phyloP scores from a whole-genome alignment of 2,329 filamentous ascomycete genomes.

The Xylariaceae sp. region DNA sequence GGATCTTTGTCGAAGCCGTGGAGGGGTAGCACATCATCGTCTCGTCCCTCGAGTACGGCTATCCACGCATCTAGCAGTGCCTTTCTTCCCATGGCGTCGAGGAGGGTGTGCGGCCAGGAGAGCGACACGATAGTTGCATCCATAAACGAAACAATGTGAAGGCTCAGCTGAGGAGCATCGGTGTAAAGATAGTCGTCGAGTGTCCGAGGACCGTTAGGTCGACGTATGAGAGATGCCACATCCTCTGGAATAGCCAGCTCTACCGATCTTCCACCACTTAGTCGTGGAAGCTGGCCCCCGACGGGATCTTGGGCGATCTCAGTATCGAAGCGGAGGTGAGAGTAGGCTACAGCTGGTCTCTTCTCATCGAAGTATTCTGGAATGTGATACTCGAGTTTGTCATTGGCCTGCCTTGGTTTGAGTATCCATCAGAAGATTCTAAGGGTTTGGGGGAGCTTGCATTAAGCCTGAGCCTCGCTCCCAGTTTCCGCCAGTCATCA shows the following conservation, averaged over 20 bases:
- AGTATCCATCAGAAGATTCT: neutral
- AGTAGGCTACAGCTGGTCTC: constrained; percentile 31
- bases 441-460: neutral
- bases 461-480: constrained; percentile 2
- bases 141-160: constrained; percentile 38
- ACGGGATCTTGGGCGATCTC: constrained; percentile 30
- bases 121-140: constrained; percentile 38
- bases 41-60: constrained; percentile 31
- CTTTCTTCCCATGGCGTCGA: constrained; percentile 35
- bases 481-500: constrained; percentile 22
- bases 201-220: constrained; percentile 16
- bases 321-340: constrained; percentile 27
- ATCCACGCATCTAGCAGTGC: constrained; percentile 38
- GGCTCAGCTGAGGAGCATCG: constrained; percentile 35
- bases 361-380: constrained; percentile 30
- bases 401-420: constrained; percentile 9
- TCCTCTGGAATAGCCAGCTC: constrained; percentile 20
- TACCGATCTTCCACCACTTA: constrained; percentile 14
- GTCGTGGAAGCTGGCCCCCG: constrained; percentile 25
- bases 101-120: constrained; percentile 35
- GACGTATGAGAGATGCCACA: constrained; percentile 18
- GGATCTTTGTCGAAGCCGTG: constrained; percentile 27
- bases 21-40: constrained; percentile 29
- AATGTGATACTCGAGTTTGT: constrained; percentile 38
- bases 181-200: constrained; percentile 32